Evolutionary conservation across 2,329 filamentous ascomycete genomes (phyloP).

Genomic region (Cryphonectria carpinicola): DNA sequence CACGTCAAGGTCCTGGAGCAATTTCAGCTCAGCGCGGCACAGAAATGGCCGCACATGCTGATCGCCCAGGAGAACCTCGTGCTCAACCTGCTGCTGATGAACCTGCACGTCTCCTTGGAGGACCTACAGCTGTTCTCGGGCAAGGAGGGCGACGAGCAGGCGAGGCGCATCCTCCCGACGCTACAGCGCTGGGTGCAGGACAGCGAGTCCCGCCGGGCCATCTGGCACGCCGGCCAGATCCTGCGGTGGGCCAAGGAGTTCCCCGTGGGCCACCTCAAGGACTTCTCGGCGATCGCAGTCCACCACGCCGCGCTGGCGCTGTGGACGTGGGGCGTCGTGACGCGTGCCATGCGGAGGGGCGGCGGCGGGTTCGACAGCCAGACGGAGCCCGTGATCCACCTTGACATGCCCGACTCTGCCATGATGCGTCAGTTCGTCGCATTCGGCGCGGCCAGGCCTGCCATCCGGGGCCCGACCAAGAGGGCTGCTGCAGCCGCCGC

Average conservation of each 20-base stretch:
- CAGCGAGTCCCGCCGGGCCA: slow-evolving; percentile 58
- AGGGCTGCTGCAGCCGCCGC: slow-evolving; percentile 25
- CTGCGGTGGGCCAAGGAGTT: slow-evolving; percentile 62
- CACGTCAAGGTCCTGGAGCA: slow-evolving; percentile 60
- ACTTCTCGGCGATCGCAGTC: slow-evolving; percentile 70
- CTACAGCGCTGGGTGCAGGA: slow-evolving; percentile 63
- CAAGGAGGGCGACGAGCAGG: slow-evolving; percentile 69
- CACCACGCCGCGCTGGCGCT: slow-evolving; percentile 70
- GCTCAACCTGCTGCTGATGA: slow-evolving; percentile 62
- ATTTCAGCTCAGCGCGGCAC: slow-evolving; percentile 48
- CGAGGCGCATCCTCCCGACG: slow-evolving; percentile 59
- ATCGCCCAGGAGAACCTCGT: slow-evolving; percentile 52
- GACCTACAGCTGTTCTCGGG: slow-evolving; percentile 71
- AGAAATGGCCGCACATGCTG: slow-evolving; percentile 46
- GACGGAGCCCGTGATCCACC: slow-evolving; percentile 49
- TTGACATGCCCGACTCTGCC: slow-evolving; percentile 60
- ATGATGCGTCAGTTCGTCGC: slow-evolving; percentile 60
- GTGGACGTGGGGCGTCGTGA: slow-evolving; percentile 70
- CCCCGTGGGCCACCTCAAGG: slow-evolving; percentile 57
- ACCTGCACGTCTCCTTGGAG: slow-evolving; percentile 66
- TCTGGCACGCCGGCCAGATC: slow-evolving; percentile 72
- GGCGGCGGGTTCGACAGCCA: slow-evolving; percentile 37
- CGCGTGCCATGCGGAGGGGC: slow-evolving; percentile 40
- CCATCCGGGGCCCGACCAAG: slow-evolving; percentile 46
- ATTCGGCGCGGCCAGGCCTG: slow-evolving; percentile 58